Evolutionary conservation across 192 early-diverging fungal genomes (phyloP).

Genomic region (Dimargaris verticillata): DNA sequence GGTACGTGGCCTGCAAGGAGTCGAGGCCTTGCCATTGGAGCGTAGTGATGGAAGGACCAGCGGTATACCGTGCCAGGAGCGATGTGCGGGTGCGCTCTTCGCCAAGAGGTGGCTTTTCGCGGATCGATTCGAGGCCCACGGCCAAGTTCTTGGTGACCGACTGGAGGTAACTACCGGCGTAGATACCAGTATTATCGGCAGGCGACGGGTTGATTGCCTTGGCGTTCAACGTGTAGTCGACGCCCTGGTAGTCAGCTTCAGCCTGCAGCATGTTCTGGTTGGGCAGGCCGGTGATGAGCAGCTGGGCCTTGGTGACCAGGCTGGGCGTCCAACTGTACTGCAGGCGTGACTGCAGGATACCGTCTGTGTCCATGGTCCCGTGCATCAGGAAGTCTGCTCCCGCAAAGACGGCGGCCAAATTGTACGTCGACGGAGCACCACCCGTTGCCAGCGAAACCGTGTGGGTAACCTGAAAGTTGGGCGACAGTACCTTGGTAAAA

Average conservation of each 20-base stretch:
- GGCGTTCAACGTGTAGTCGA: slow-evolving; percentile 73
- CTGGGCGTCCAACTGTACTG: slow-evolving; percentile 66
- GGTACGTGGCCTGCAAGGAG: slow-evolving; percentile 69
- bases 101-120: slow-evolving; percentile 69
- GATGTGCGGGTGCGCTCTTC: slow-evolving; percentile 61
- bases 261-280: slow-evolving; percentile 81
- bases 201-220: slow-evolving; percentile 94
- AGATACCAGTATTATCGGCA: slow-evolving; percentile 79
- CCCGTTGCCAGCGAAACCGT: slow-evolving; percentile 73
- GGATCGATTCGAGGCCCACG: slow-evolving; percentile 71
- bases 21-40: slow-evolving; percentile 47
- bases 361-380: slow-evolving; percentile 87
- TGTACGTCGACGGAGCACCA: slow-evolving; percentile 67
- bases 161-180: slow-evolving; percentile 75
- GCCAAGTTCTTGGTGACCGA: slow-evolving; percentile 67
- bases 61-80: slow-evolving; percentile 51
- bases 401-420: slow-evolving; percentile 79
- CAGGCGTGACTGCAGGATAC: slow-evolving; percentile 64
- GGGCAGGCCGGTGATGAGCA: slow-evolving; percentile 44
- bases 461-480: slow-evolving; percentile 90
- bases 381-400: slow-evolving; percentile 68
- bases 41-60: slow-evolving; percentile 47
- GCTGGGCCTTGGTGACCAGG: slow-evolving; percentile 44
- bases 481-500: slow-evolving; percentile 79
- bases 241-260: slow-evolving; percentile 83